A percentile compares a stretch with the other conserved stretches of the same genome.
These are phyloP conservation scores for Phaeotremella fagi DNA, from an alignment of 768 basidiomycete species.

Conservation along the genomic window DNA sequence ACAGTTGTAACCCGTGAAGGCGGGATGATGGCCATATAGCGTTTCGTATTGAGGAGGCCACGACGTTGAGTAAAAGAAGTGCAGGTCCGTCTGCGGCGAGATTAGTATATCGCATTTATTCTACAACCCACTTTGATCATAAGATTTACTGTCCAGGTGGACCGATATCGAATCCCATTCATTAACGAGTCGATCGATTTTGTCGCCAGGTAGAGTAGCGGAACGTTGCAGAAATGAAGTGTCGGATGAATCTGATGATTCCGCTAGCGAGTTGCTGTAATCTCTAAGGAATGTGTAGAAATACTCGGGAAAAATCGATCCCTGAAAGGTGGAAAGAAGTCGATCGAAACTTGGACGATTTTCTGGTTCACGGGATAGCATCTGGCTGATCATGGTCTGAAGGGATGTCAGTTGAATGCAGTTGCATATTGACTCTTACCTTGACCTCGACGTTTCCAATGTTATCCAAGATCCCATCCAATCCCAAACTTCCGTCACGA, in stretches of 20 bases:
- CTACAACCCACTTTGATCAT: slow-evolving; percentile 19
- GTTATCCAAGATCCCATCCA: slow-evolving; percentile 64
- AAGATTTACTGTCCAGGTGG: slow-evolving; percentile 21
- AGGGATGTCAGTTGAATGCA: not conserved
- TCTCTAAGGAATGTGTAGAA: slow-evolving; percentile 94
- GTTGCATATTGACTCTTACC: slow-evolving; percentile 57
- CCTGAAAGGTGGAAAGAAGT: slow-evolving; percentile 68
- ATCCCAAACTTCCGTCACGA: slow-evolving; percentile 71
- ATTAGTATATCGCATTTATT: not conserved
- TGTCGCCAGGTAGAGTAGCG: slow-evolving; percentile 47
- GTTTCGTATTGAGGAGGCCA: slow-evolving; percentile 84
- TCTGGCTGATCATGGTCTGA: slow-evolving; percentile 79
- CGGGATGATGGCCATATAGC: slow-evolving; percentile 81
- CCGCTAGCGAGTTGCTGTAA: slow-evolving; percentile 65
- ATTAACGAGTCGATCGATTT: slow-evolving; percentile 75
- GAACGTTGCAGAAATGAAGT: slow-evolving; percentile 24
- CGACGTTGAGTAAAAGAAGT: slow-evolving; percentile 75
- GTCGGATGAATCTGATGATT: slow-evolving; percentile 34
- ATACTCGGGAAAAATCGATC: slow-evolving; percentile 77
- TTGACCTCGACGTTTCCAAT: slow-evolving; percentile 78
- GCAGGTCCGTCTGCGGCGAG: slow-evolving; percentile 77
- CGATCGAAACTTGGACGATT: slow-evolving; percentile 76
- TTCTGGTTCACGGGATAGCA: slow-evolving; percentile 76
- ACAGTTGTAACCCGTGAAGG: slow-evolving; percentile 75
- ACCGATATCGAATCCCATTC: slow-evolving; percentile 58